These are phyloP conservation scores for Thielaviopsis musarum DNA, from an alignment of 2,329 filamentous ascomycete species.

Conservation along the genomic window DNA sequence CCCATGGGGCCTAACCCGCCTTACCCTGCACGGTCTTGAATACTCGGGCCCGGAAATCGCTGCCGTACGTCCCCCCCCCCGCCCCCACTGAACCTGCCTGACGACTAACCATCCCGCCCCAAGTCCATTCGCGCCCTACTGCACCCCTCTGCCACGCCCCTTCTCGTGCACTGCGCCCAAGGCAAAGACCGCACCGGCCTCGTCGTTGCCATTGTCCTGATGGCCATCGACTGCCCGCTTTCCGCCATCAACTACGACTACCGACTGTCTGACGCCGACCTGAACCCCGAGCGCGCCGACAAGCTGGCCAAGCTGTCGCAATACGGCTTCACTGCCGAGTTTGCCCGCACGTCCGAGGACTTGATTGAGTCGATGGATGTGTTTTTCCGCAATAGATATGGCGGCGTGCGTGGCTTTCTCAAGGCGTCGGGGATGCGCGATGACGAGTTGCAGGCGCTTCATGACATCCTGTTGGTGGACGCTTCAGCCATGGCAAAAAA, in stretches of 20 bases:
- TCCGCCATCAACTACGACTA: conserved; percentile 57
- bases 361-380: conserved; percentile 43
- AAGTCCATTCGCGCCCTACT: background rate
- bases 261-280: conserved; percentile 39
- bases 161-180: conserved; percentile 70
- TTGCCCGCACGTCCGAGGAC: conserved; percentile 46
- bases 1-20: conserved; percentile 51
- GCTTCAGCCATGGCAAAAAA: background rate
- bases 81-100: background rate
- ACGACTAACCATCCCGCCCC: background rate
- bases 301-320: conserved; percentile 50
- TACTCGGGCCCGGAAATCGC: conserved; percentile 47
- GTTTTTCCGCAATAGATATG: conserved; percentile 45
- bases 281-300: conserved; percentile 43
- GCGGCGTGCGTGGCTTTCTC: conserved; percentile 50
- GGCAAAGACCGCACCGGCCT: conserved; percentile 70
- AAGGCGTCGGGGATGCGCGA: conserved; percentile 40
- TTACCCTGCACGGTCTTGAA: conserved; percentile 54
- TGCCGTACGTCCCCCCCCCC: conserved; percentile 18
- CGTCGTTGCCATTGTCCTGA: conserved; percentile 47
- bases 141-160: conserved; percentile 30
- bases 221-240: conserved; percentile 41
- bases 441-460: conserved; percentile 24
- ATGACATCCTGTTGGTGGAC: conserved; percentile 22
- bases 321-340: conserved; percentile 58